Base-by-base conservation (phyloP, 257 asterid species). In the Solanum appendiculatum region DNA sequence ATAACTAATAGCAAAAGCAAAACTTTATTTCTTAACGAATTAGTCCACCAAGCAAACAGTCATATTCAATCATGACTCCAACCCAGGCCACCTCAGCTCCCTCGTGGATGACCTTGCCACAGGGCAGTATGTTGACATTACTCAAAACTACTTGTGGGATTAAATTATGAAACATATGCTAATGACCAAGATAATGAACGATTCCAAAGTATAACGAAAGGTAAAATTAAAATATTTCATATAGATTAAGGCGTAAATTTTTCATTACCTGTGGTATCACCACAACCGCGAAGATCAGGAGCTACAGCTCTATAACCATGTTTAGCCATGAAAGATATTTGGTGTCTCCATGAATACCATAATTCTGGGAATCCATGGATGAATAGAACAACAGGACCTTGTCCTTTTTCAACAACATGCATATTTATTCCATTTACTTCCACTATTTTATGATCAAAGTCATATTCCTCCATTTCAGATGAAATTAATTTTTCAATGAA, bases 271-370 rank as follows among this genome's bases (percentile, higher is more conserved):
- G 93, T 88, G 85, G 97, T 93, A 14, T 94, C 96, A 0, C 98
- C 97, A 86, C 84, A 95, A 44, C 98, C 97, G 33, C 97, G 92
- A 89, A 96, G 87, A 86, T 95, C 98, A 75, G 94, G 98, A 54
- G 97, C 98, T 86, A 91, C 91, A 1, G 98, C 95, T 1, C 94
- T 91, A 89, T 89, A 96, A 9, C 97, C 99, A 44, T 90, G 94
- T 66, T 83, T 93, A 25, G 96, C 97, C 95, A 93, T 27, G 93
- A 86, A 94, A 5, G 86, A 48, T 84, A 96, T 94, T 70, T 96
- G 98, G 94, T 96, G 97, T 88, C 98, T 96, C 99, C 99, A 94
- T 9, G 98, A 90, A 90, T 96, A 95, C 99, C 99, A 95, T 46
- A 96, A 95, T 87, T 95, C 96, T 3, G 98, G 98, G 91, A 95